Evolutionary conservation across 495 filamentous ascomycete genomes (phyloP).

Genomic region (Penicillium longicatenatum): DNA sequence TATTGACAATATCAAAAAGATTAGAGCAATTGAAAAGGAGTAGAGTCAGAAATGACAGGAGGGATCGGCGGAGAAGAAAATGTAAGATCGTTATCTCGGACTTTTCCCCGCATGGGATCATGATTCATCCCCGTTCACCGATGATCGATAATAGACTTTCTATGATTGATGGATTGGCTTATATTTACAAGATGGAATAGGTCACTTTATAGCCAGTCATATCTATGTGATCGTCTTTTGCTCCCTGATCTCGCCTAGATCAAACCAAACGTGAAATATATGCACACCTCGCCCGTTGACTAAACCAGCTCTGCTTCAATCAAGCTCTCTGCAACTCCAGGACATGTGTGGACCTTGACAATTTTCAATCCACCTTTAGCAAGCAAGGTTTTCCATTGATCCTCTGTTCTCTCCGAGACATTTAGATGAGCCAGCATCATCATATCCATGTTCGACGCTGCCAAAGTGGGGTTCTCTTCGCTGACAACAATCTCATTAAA

Average conservation of each 20-base stretch:
- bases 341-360: conserved; percentile 40
- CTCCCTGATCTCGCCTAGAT: too few relatives aligned
- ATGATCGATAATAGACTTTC: background rate
- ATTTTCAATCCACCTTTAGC: conserved; percentile 64
- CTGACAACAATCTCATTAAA: conserved; percentile 57
- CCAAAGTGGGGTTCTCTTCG: conserved; percentile 40
- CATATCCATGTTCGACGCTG: conserved; percentile 46
- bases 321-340: conserved; percentile 30
- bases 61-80: conserved; percentile 20
- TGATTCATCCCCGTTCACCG: background rate
- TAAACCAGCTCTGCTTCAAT: conserved; percentile 29
- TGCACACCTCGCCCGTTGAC: background rate
- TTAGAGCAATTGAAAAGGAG: background rate
- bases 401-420: conserved; percentile 39
- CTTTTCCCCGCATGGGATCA: conserved; percentile 17
- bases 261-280: too few relatives aligned
- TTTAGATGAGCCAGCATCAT: conserved; percentile 44
- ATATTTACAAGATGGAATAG: background rate
- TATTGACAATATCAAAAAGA: background rate
- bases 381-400: conserved; percentile 28
- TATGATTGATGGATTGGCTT: background rate
- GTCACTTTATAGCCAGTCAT: too few relatives aligned
- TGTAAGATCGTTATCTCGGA: conserved; percentile 20
- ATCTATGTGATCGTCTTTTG: too few relatives aligned
- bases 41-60: conserved; percentile 15